A percentile compares a stretch with the other conserved stretches of the same genome.
These are phyloP conservation scores for Funneliformis geosporum DNA, from an alignment of 192 early-diverging fungal genomes.

Conservation along the genomic window DNA sequence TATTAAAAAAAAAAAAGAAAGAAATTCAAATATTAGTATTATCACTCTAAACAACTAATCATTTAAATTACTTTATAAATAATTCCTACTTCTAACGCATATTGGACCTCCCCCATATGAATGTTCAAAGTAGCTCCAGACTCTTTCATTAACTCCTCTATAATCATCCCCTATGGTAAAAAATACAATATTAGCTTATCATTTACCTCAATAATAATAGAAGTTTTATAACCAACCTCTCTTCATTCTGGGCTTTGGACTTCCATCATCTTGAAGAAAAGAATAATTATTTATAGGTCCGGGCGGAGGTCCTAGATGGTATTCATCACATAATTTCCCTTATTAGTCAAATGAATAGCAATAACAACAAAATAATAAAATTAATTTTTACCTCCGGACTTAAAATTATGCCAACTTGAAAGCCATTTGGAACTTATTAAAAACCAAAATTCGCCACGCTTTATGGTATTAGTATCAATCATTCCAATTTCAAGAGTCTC, in stretches of 20 bases:
- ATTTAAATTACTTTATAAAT: neutral
- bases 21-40: neutral
- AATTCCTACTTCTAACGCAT: conserved; percentile 40
- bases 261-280: conserved; percentile 44
- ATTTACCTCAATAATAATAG: neutral
- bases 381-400: conserved; percentile 39
- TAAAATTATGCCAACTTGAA: conserved; percentile 45
- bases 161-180: conserved; percentile 38
- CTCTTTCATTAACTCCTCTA: conserved; percentile 40
- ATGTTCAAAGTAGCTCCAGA: conserved; percentile 42
- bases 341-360: neutral
- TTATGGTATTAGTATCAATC: conserved; percentile 41
- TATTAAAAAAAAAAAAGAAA: neutral
- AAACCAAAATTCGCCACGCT: conserved; percentile 43
- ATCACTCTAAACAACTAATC: neutral
- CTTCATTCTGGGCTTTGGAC: conserved; percentile 44
- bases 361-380: neutral
- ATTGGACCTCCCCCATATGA: conserved; percentile 47
- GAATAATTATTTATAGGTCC: conserved; percentile 43
- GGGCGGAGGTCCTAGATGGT: conserved; percentile 35
- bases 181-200: neutral
- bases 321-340: neutral
- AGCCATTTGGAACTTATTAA: conserved; percentile 47
- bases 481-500: conserved; percentile 38
- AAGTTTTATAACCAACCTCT: conserved; percentile 31